Percentiles rank a stretch among this genome's conserved stretches.
These are phyloP conservation scores for Erythrophleum ivorense DNA, from an alignment of 331 rosid genomes.

Conservation along the genomic window DNA sequence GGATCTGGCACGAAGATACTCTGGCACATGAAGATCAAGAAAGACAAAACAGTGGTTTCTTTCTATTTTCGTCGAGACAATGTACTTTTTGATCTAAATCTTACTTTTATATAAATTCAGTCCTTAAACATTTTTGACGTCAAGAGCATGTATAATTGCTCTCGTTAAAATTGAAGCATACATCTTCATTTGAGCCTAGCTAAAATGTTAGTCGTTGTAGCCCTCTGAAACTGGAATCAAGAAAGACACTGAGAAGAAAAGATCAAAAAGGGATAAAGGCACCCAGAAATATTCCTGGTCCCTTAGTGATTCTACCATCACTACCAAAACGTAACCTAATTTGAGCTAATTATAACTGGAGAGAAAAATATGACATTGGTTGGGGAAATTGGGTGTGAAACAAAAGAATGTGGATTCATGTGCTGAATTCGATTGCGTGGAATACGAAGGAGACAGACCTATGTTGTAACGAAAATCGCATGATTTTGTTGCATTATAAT, in stretches of 20 bases:
- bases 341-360: not conserved
- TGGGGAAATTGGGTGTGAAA: not conserved
- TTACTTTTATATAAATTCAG: too few relatives aligned
- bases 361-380: not conserved
- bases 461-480: constrained; percentile 22
- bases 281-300: not conserved
- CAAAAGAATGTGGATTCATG: constrained; percentile 38
- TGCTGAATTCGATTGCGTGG: constrained; percentile 32
- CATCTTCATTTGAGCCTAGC: not conserved
- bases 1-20: not conserved
- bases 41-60: not conserved
- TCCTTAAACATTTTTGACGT: too few relatives aligned
- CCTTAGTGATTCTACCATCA: not conserved
- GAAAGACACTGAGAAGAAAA: not conserved
- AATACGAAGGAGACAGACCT: constrained; percentile 44
- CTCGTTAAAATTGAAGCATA: too few relatives aligned
- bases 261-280: not conserved
- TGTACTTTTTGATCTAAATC: too few relatives aligned
- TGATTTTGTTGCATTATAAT: constrained; percentile 27
- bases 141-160: too few relatives aligned
- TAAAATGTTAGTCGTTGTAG: not conserved
- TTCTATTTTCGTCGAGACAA: too few relatives aligned
- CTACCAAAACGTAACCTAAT: not conserved
- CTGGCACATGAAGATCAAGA: not conserved
- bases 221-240: not conserved